Conservation (phyloP, 805 yeast genomes). For the Henningerozyma blattae region DNA sequence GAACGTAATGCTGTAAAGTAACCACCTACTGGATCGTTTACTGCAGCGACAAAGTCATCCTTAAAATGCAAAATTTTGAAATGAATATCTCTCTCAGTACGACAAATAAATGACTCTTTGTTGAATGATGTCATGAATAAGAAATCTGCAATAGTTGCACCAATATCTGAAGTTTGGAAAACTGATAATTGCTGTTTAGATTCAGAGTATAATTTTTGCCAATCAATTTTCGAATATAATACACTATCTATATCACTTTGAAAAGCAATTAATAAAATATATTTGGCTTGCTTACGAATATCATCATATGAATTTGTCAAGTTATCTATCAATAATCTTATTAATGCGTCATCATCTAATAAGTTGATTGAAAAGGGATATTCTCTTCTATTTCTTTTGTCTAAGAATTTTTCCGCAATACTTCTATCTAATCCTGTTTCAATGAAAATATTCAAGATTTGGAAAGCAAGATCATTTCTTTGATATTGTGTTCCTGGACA, state of each 20-base stretch:
- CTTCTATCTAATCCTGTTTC: conserved; percentile 45
- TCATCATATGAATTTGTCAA: conserved; percentile 68
- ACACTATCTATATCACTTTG: conserved; percentile 3
- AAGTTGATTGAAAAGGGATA: conserved; percentile 39
- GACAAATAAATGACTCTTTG: conserved; percentile 19
- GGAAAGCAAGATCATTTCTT: conserved; percentile 36
- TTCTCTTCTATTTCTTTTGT: conserved; percentile 33
- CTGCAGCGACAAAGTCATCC: conserved; percentile 30
- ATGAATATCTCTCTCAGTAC: no score
- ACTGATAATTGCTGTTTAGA: conserved; percentile 31
- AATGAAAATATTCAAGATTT: conserved; percentile 34
- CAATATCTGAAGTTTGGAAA: conserved; percentile 62
- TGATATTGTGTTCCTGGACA: conserved; percentile 50
- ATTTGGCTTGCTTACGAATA: conserved; percentile 42
- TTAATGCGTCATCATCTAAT: conserved; percentile 26
- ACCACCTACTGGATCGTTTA: conserved; percentile 54
- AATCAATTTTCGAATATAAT: conserved; percentile 2
- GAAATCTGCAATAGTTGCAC: conserved; percentile 54
- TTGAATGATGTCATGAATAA: conserved; percentile 27
- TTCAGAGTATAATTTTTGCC: conserved; percentile 9
- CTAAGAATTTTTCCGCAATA: conserved; percentile 26
- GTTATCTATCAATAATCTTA: conserved; percentile 45
- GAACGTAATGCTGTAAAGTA: conserved; percentile 46
- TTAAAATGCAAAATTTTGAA: conserved; percentile 22
- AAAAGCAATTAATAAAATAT: conserved; percentile 31